Evolutionary conservation across 2,329 filamentous ascomycete genomes (phyloP).

Genomic region (Penicillium brevicompactum): DNA sequence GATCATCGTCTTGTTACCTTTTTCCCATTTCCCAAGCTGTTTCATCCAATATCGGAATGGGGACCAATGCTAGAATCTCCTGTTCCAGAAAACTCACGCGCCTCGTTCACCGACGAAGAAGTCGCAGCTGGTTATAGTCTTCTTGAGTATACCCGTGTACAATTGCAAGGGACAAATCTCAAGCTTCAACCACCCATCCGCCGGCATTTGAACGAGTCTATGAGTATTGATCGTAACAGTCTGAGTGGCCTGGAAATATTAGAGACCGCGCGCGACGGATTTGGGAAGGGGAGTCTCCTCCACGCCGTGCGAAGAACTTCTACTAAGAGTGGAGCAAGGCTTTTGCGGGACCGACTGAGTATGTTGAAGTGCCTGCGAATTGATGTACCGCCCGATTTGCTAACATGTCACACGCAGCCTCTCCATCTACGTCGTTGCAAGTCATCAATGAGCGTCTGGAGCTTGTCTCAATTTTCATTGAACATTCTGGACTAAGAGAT

Average conservation of each 20-base stretch:
- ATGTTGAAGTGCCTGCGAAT: conserved; percentile 26
- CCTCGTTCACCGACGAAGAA: conserved; percentile 68
- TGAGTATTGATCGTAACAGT: conserved; percentile 91
- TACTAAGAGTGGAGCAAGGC: conserved; percentile 84
- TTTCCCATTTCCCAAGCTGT: conserved; percentile 51
- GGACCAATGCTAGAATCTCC: conserved; percentile 73
- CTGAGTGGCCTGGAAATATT: conserved; percentile 87
- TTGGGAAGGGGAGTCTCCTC: conserved; percentile 79
- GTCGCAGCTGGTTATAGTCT: conserved; percentile 75
- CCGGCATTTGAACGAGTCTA: conserved; percentile 72
- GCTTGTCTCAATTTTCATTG: conserved; percentile 74
- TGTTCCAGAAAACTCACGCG: conserved; percentile 56
- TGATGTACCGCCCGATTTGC: not conserved
- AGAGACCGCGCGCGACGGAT: conserved; percentile 78
- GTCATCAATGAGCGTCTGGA: conserved; percentile 80
- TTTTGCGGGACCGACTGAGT: conserved; percentile 84
- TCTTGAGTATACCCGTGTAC: conserved; percentile 80
- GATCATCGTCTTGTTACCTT: conserved; percentile 78
- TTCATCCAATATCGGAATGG: conserved; percentile 67
- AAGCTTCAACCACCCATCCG: conserved; percentile 81
- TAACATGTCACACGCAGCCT: conserved; percentile 49
- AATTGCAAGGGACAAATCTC: conserved; percentile 75
- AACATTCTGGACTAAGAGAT: conserved; percentile 68
- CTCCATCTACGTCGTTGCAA: conserved; percentile 82
- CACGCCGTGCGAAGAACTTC: conserved; percentile 88